Conservation (phyloP, 139 green algal species). For the Coelastrella sp. region DNA sequence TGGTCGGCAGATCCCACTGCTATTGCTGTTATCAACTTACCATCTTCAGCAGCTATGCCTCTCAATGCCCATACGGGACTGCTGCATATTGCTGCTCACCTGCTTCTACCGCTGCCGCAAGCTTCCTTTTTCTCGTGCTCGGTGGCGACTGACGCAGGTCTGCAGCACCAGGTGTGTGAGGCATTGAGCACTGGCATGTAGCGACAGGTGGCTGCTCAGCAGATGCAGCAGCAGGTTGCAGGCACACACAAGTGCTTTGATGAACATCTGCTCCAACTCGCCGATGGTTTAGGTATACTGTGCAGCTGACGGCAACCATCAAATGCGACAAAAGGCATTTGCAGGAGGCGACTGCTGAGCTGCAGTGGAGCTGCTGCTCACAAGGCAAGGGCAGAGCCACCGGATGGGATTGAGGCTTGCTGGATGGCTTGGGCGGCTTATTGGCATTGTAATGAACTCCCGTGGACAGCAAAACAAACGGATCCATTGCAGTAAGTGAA, state of each 20-base stretch:
- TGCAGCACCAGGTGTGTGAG: no score
- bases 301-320: no score
- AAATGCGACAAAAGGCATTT: no score
- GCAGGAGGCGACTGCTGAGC: background rate
- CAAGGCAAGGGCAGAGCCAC: slow-evolving; percentile 22
- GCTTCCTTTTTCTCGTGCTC: background rate
- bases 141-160: no score
- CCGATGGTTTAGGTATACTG: no score
- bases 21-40: background rate
- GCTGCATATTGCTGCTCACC: background rate
- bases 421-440: background rate
- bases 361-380: slow-evolving; percentile 3
- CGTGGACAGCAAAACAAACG: background rate
- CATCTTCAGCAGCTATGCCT: background rate
- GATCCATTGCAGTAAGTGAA: slow-evolving; percentile 16
- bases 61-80: background rate
- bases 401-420: background rate
- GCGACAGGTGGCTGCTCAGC: no score
- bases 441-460: background rate
- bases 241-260: no score
- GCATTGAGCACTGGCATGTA: no score
- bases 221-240: background rate
- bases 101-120: background rate
- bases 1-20: no score
- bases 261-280: no score